These are phyloP conservation scores for Vigna unguiculata DNA, from an alignment of 306 rosid genomes.

Conservation along the genomic window DNA sequence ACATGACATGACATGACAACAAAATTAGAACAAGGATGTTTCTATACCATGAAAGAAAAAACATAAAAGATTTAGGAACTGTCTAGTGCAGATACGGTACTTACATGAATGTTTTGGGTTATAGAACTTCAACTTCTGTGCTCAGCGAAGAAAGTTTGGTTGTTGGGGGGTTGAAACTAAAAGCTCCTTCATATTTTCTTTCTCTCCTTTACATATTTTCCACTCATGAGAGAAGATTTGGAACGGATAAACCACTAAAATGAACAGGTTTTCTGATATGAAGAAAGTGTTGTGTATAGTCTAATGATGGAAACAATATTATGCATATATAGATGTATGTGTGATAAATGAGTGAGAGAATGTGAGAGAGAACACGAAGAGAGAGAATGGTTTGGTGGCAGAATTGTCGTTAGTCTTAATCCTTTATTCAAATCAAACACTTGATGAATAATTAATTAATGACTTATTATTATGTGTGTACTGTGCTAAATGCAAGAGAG, in stretches of 20 bases:
- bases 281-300: not conserved
- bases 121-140: slow-evolving; percentile 13
- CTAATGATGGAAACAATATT: not conserved
- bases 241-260: slow-evolving; percentile 4
- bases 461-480: not conserved
- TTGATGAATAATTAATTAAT: not conserved
- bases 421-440: slow-evolving; percentile 10
- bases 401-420: slow-evolving; percentile 3
- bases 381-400: not conserved
- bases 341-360: not conserved
- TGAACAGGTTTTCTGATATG: not conserved
- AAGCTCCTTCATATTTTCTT: not conserved
- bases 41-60: not conserved
- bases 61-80: slow-evolving; percentile 1
- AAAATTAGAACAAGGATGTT: not conserved
- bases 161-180: slow-evolving; percentile 32
- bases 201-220: slow-evolving; percentile 7
- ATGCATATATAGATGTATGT: not conserved
- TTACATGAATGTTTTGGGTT: slow-evolving; percentile 38
- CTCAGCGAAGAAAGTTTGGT: not conserved
- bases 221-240: slow-evolving; percentile 9
- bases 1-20: not conserved
- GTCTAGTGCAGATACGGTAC: slow-evolving; percentile 8
- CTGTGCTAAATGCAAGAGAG: not conserved
- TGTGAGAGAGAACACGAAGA: not conserved